These are phyloP conservation scores for Penicillium sp. DNA, from an alignment of 2,329 filamentous ascomycete genomes.

Conservation along the genomic window DNA sequence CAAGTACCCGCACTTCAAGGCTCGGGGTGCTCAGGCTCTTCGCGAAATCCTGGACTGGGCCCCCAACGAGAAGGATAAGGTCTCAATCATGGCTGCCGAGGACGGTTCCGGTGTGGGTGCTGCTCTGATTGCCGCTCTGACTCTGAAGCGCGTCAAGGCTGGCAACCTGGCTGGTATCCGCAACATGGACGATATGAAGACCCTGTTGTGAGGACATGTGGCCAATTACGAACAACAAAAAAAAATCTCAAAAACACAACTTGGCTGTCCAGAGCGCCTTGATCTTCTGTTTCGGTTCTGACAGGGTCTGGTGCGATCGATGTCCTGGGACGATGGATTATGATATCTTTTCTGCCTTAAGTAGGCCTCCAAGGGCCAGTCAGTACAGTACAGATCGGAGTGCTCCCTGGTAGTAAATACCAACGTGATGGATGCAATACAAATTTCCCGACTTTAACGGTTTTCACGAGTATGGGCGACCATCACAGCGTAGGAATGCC, in stretches of 20 bases:
- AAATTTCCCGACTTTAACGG: too few relatives aligned
- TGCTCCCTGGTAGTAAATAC: slow-evolving; percentile 1
- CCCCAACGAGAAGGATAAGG: slow-evolving; percentile 76
- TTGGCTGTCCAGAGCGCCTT: neutral
- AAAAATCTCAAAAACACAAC: slow-evolving; percentile 8
- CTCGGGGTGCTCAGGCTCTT: slow-evolving; percentile 80
- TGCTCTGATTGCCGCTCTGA: slow-evolving; percentile 79
- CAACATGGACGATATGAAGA: slow-evolving; percentile 44
- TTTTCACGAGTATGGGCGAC: too few relatives aligned
- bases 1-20: slow-evolving; percentile 98
- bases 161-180: slow-evolving; percentile 60
- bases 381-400: neutral
- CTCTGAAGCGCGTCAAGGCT: slow-evolving; percentile 60
- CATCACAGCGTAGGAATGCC: too few relatives aligned
- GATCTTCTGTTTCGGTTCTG: neutral
- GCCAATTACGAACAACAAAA: neutral
- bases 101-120: slow-evolving; percentile 97
- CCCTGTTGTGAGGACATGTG: slow-evolving; percentile 21
- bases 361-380: neutral
- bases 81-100: slow-evolving; percentile 85
- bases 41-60: slow-evolving; percentile 96
- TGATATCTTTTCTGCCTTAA: neutral
- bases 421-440: too few relatives aligned
- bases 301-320: neutral
- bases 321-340: neutral